Evolutionary conservation across 1,139 yeast species (phyloP).

Genomic region (Protomyces macrosporus): DNA sequence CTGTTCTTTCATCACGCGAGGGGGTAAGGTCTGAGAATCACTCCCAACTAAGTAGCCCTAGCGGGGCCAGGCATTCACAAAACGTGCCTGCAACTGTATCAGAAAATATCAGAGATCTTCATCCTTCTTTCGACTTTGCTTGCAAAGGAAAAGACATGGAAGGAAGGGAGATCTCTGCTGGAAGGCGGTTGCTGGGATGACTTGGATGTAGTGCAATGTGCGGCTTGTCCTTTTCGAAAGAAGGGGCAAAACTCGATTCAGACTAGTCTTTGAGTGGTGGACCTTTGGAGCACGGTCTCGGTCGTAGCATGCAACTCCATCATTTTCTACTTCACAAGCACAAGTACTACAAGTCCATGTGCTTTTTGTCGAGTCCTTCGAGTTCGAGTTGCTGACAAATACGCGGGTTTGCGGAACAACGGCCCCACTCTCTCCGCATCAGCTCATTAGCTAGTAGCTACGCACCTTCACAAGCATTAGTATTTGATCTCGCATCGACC

Average conservation of each 20-base stretch:
- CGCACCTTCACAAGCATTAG: too few relatives aligned
- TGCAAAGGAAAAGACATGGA: not conserved
- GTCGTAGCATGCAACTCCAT: not conserved
- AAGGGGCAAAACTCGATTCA: constrained; percentile 24
- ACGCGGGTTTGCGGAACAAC: too few relatives aligned
- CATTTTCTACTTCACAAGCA: not conserved
- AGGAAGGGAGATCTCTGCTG: not conserved
- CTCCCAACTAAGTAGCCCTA: constrained; percentile 25
- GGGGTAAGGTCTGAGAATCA: constrained; percentile 28
- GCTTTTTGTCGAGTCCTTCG: too few relatives aligned
- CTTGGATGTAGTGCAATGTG: constrained; percentile 27
- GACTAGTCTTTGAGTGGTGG: constrained; percentile 27
- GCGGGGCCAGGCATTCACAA: constrained; percentile 26
- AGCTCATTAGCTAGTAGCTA: too few relatives aligned
- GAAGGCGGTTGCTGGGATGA: constrained; percentile 27
- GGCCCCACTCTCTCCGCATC: too few relatives aligned
- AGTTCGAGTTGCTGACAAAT: too few relatives aligned
- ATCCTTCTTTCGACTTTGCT: not conserved
- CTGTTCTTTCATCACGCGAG: not conserved
- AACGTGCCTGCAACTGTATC: constrained; percentile 25
- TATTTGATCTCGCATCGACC: too few relatives aligned
- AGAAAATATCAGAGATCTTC: constrained; percentile 10
- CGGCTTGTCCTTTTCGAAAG: constrained; percentile 17
- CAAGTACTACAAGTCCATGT: too few relatives aligned
- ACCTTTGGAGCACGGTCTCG: constrained; percentile 12